phyloP scores from a whole-genome alignment of 441 rosid genomes.

The Lepidium campestre region DNA sequence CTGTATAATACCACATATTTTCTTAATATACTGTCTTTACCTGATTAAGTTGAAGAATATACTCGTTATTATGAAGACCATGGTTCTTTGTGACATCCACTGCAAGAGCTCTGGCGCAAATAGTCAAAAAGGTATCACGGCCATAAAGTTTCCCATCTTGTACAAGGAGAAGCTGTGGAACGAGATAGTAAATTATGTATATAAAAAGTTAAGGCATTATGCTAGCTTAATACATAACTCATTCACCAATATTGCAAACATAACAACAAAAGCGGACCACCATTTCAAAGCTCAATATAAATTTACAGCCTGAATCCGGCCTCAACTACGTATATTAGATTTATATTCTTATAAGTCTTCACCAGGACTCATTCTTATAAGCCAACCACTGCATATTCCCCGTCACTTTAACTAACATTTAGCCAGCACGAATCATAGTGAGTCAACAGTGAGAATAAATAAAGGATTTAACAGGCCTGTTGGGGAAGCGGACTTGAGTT shows the following conservation, averaged over 20 bases:
- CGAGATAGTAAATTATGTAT: not conserved
- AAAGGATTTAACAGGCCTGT: not conserved
- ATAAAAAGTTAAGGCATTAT: not conserved
- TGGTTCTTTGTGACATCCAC: constrained; percentile 63
- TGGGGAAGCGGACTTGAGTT: not conserved
- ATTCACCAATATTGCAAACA: not conserved
- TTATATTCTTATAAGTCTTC: not conserved
- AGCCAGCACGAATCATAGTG: not conserved
- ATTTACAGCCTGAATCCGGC: not conserved
- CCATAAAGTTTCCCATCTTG: constrained; percentile 98
- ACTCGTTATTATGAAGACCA: constrained; percentile 69
- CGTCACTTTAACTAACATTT: not conserved
- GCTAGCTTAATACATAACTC: not conserved
- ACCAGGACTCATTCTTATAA: too few species aligned
- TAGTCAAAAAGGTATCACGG: constrained; percentile 63
- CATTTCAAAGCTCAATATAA: not conserved
- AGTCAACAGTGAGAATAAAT: not conserved
- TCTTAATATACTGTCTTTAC: constrained; percentile 30
- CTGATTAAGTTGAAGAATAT: constrained; percentile 67
- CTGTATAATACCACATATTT: not conserved
- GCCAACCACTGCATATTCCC: not conserved
- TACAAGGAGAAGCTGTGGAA: constrained; percentile 75
- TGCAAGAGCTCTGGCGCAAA: constrained; percentile 62
- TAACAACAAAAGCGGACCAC: not conserved
- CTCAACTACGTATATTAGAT: not conserved